These are phyloP conservation scores for Chaetomium globosum DNA, from an alignment of 2,329 filamentous ascomycete genomes.

Conservation along the genomic window DNA sequence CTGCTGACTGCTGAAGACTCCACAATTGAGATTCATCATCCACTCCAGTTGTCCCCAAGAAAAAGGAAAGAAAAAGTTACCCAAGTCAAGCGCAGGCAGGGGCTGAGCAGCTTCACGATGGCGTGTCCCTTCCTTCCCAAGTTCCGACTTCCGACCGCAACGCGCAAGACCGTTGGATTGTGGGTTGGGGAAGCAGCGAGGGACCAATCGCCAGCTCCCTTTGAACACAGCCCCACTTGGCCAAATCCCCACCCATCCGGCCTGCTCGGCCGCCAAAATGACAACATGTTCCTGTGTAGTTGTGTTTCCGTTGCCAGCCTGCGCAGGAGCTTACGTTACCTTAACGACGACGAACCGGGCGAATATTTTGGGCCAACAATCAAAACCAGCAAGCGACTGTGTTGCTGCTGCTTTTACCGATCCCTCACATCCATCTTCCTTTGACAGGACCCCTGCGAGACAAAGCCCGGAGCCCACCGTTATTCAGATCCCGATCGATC, in stretches of 20 bases:
- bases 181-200: conserved; percentile 24
- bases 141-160: background rate
- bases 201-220: conserved; percentile 26
- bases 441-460: conserved; percentile 13
- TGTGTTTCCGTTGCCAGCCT: conserved; percentile 14
- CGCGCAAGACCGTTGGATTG: conserved; percentile 11
- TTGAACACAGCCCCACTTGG: conserved; percentile 20
- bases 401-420: conserved; percentile 16
- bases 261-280: conserved; percentile 24
- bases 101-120: background rate
- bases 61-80: too few relatives aligned
- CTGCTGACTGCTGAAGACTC: background rate
- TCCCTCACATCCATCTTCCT: background rate
- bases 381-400: conserved; percentile 17
- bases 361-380: background rate
- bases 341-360: background rate
- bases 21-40: background rate
- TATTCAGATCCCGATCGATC: conserved; percentile 20
- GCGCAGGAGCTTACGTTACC: conserved; percentile 9
- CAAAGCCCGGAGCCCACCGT: conserved; percentile 15
- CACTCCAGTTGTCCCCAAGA: too few relatives aligned
- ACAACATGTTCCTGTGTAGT: conserved; percentile 26
- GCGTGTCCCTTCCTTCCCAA: background rate
- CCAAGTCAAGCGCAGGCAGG: too few relatives aligned
- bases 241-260: conserved; percentile 19